A percentile compares a stretch with the other conserved stretches of the same genome.
Evolutionary conservation across 345 rosid genomes (phyloP).

Genomic region (Trapa incisa): DNA sequence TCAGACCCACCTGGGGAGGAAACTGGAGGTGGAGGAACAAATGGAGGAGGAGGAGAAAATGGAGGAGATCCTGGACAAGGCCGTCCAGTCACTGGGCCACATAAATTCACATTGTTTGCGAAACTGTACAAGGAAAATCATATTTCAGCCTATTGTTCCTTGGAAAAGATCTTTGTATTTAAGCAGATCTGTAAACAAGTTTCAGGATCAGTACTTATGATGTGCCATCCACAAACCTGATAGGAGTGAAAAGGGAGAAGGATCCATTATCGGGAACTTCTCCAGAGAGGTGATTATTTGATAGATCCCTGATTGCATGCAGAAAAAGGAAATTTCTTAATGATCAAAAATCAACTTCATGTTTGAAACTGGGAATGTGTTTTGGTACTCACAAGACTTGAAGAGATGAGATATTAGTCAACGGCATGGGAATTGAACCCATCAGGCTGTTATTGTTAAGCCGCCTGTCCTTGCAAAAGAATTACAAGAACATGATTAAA

Average conservation of each 20-base stretch:
- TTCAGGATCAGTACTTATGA: slow-evolving; percentile 1
- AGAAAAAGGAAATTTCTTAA: not conserved
- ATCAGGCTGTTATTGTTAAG: slow-evolving; percentile 85
- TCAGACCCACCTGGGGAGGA: slow-evolving; percentile 47
- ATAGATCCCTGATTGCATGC: slow-evolving; percentile 58
- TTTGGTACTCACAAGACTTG: slow-evolving; percentile 74
- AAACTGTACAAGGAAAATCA: slow-evolving; percentile 49
- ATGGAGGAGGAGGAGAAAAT: slow-evolving; percentile 98
- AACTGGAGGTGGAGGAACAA: slow-evolving; percentile 68
- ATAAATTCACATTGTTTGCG: slow-evolving; percentile 79
- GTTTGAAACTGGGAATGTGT: not conserved
- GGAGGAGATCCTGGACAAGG: slow-evolving; percentile 99
- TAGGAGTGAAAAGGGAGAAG: slow-evolving; percentile 94
- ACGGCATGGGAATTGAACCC: slow-evolving; percentile 79
- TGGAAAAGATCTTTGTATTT: not conserved
- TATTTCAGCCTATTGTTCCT: not conserved
- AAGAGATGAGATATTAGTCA: slow-evolving; percentile 76
- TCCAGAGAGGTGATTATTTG: slow-evolving; percentile 84
- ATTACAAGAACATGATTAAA: not conserved
- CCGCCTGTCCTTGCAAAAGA: slow-evolving; percentile 67
- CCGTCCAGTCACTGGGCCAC: slow-evolving; percentile 91
- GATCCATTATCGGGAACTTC: slow-evolving; percentile 97
- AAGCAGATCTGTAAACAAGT: not conserved
- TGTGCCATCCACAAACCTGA: slow-evolving; percentile 46
- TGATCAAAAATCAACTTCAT: not conserved